Conservation (phyloP, 495 filamentous ascomycete genomes). For the Durotheca rogersii region DNA sequence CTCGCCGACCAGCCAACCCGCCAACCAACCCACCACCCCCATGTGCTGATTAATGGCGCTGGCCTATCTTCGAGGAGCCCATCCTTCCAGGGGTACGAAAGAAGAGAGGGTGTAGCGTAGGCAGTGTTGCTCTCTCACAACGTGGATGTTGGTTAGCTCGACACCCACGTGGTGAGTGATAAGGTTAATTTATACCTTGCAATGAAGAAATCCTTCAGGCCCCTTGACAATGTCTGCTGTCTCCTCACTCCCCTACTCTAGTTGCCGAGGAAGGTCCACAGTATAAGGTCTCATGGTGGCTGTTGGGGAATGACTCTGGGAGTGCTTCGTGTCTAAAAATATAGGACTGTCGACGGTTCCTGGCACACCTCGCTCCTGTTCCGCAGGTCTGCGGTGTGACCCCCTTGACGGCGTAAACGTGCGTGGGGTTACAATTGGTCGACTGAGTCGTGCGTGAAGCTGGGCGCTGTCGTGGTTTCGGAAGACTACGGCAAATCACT, state of each 20-base stretch:
- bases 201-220: conserved; percentile 17
- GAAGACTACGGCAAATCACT: not conserved
- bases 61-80: not conserved
- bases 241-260: not conserved
- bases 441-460: conserved; percentile 5
- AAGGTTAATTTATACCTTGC: conserved; percentile 31
- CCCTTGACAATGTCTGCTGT: not conserved
- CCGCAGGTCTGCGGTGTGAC: conserved; percentile 17
- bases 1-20: too few species aligned
- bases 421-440: conserved; percentile 10
- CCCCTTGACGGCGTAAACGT: conserved; percentile 5
- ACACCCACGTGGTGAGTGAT: conserved; percentile 25
- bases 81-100: conserved; percentile 4
- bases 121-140: too few species aligned
- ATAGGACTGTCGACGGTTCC: conserved; percentile 2
- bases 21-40: too few species aligned
- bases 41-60: conserved; percentile 6
- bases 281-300: not conserved
- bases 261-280: conserved; percentile 5
- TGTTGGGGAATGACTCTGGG: not conserved
- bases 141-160: conserved; percentile 16
- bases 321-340: conserved; percentile 23
- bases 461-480: conserved; percentile 2
- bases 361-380: conserved; percentile 7
- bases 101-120: not conserved